Conservation (phyloP, 352 stramenopile genomes). For the Thalassiosira pacifica region DNA sequence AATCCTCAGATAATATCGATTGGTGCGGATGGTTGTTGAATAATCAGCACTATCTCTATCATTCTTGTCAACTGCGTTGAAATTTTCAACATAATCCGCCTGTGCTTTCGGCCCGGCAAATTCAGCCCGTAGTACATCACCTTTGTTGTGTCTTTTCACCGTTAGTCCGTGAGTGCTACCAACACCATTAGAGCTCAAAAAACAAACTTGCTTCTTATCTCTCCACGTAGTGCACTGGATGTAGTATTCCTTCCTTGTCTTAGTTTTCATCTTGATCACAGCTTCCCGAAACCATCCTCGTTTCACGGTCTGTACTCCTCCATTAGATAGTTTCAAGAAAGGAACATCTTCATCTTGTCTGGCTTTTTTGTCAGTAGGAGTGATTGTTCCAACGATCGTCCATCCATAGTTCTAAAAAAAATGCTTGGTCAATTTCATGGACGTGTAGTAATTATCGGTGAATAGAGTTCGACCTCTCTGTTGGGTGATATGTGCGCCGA, state of each 20-base stretch:
- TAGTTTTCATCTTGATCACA: background rate
- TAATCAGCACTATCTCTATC: conserved; percentile 30
- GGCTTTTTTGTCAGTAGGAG: background rate
- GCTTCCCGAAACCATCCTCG: background rate
- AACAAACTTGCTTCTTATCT: conserved; percentile 43
- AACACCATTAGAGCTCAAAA: conserved; percentile 37
- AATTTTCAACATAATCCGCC: conserved; percentile 16
- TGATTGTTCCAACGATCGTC: background rate
- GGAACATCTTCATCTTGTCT: background rate
- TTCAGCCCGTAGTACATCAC: background rate
- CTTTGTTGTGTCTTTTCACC: conserved; percentile 12
- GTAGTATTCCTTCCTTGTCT: background rate
- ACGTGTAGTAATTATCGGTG: conserved; percentile 1
- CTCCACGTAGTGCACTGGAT: conserved; percentile 40
- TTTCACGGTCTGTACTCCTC: background rate
- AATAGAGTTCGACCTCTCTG: background rate
- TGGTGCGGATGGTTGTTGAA: conserved; percentile 33
- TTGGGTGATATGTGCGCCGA: background rate
- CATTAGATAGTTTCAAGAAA: background rate
- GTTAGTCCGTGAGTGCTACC: conserved; percentile 8
- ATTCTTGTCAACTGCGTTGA: conserved; percentile 43
- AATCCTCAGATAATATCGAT: conserved; percentile 28
- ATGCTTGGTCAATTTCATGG: background rate
- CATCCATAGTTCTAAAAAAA: conserved; percentile 3
- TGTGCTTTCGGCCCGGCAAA: conserved; percentile 10